Evolutionary conservation across 2,329 filamentous ascomycete genomes (phyloP), one percentile per base, ranked within the genome.

Genomic region (Xylariomycetidae sp.): DNA sequence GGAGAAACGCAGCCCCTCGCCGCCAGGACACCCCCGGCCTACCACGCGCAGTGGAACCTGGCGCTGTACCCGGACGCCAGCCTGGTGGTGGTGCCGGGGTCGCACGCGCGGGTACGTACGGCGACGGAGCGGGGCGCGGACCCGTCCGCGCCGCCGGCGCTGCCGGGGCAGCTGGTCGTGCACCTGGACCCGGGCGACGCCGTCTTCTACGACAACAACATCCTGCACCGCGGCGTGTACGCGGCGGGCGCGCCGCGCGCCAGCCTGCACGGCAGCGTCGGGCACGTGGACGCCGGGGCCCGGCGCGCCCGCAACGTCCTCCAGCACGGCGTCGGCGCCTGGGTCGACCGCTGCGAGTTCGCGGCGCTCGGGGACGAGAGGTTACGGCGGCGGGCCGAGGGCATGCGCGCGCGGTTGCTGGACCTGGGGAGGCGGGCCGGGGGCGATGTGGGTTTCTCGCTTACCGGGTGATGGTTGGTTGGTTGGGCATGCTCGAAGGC

Each of bases 171-270:
- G 64, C 52, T 80, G 10, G 60, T 74, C 4, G 85, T 93, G 12
- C 53, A 65, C 52, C 64, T 93, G 40, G 63, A 73, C 42, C 71
- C 85, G 0, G 87, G 87, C 0, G 87, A 94, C 59, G 76, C 83
- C 12, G 84, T 84, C 25, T 94, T 94, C 50, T 94, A 94, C 54
- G 79, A 94, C 58, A 93, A 89, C 53, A 93, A 94, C 57, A 93
- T 94, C 43, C 57, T 93, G 42, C 83, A 87, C 51, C 65, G 82
- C 4, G 83, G 82, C 2, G 74, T 75, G 18, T 88, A 87, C 56
- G 63, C 70, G 43, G 59, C 61, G 10, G n/a, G 5, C 26, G 15
- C 24, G 6, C 24, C 6, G 24, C 24, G 24, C 24, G 8, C 82
- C 67, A 86, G 82, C 39, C 59, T 87, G 49, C 82, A 87, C 57